Evolutionary conservation across 2,329 filamentous ascomycete genomes (phyloP).

Genomic region (Decorospora gaudefroyi): DNA sequence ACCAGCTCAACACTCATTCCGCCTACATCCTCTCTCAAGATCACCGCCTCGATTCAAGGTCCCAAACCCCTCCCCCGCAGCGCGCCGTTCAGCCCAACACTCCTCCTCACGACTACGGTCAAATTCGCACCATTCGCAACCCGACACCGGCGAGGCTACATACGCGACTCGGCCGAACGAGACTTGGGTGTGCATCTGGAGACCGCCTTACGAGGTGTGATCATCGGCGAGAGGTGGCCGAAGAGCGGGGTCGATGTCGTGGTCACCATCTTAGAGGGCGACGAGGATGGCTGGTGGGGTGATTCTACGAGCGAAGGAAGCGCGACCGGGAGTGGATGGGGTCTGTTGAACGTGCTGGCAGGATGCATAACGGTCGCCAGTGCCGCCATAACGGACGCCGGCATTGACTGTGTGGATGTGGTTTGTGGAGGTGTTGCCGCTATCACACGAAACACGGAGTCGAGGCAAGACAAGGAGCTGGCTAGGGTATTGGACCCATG

Average conservation of each 20-base stretch:
- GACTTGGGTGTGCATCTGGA: conserved; percentile 91
- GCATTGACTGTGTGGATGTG: conserved; percentile 92
- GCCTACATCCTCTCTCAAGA: conserved; percentile 73
- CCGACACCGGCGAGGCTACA: conserved; percentile 77
- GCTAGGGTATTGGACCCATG: conserved; percentile 77
- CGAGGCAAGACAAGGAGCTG: conserved; percentile 37
- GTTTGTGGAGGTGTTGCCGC: conserved; percentile 89
- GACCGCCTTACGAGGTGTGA: conserved; percentile 82
- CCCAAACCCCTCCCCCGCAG: conserved; percentile 88
- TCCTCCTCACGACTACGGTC: conserved; percentile 88
- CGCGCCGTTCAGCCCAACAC: conserved; percentile 87
- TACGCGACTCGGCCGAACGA: conserved; percentile 82
- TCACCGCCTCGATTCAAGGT: conserved; percentile 91
- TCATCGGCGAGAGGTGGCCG: conserved; percentile 96
- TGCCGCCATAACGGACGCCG: conserved; percentile 89
- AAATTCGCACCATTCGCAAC: conserved; percentile 97
- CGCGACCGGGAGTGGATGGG: conserved; percentile 71
- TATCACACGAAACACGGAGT: conserved; percentile 58
- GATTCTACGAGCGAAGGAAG: conserved; percentile 48
- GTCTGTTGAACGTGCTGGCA: conserved; percentile 86
- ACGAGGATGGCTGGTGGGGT: conserved; percentile 75
- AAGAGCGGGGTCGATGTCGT: conserved; percentile 97
- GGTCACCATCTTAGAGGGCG: conserved; percentile 89
- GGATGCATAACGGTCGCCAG: conserved; percentile 93
- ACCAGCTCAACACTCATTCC: conserved; percentile 54